Conservation (phyloP, 169 alveolate genomes). For the Plasmodium falciparum region DNA sequence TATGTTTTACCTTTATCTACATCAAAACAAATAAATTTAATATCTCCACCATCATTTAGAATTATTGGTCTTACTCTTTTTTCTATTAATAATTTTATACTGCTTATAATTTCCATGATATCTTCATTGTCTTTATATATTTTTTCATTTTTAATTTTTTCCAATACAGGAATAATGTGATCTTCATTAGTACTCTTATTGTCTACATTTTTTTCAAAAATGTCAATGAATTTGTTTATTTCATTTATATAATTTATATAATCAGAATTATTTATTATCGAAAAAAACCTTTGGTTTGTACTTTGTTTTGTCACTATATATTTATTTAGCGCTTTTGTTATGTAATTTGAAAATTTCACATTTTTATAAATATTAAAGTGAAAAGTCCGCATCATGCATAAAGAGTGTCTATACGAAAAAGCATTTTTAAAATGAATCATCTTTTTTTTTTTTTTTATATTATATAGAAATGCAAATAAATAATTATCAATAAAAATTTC, state of each 20-base stretch:
- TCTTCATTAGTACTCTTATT: constrained; percentile 21
- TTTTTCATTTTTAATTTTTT: constrained; percentile 65
- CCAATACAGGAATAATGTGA: constrained; percentile 53
- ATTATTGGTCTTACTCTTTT: constrained; percentile 85
- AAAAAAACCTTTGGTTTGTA: constrained; percentile 14
- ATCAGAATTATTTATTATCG: constrained; percentile 46
- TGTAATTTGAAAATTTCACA: constrained; percentile 50
- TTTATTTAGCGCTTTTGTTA: constrained; percentile 20
- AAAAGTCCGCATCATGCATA: constrained; percentile 19
- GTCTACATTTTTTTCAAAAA: constrained; percentile 43
- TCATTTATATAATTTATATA: constrained; percentile 58
- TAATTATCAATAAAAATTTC: too few relatives aligned
- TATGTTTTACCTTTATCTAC: constrained; percentile 78
- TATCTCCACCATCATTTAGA: constrained; percentile 87
- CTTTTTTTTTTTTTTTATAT: constrained; percentile 4
- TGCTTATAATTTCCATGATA: constrained; percentile 80
- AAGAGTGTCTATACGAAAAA: constrained; percentile 14
- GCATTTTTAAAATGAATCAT: constrained; percentile 67
- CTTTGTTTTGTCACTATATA: constrained; percentile 15
- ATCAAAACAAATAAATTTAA: constrained; percentile 82
- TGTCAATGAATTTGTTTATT: constrained; percentile 52
- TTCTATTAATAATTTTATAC: constrained; percentile 83
- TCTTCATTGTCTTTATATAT: constrained; percentile 65
- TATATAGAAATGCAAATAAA: not conserved
- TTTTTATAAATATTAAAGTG: constrained; percentile 28